phyloP scores from a whole-genome alignment of 805 yeast species.

The Sugiyamaella smithiae region DNA sequence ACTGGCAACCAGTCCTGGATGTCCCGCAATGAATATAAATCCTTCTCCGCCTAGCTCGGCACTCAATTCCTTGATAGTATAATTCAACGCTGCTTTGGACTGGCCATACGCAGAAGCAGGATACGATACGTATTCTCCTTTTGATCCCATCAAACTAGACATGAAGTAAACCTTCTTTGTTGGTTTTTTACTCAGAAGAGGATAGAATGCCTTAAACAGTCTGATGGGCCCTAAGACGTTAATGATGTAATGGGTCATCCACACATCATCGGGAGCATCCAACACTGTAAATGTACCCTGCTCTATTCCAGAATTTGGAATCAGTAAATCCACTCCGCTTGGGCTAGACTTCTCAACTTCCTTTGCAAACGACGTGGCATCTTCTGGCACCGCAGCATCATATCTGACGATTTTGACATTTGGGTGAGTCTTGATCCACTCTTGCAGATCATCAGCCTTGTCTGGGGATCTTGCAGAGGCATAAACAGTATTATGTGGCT shows the following conservation, averaged over 20 bases:
- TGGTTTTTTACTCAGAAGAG: constrained; percentile 24
- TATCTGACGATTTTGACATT: constrained; percentile 29
- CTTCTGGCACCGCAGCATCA: constrained; percentile 18
- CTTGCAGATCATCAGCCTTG: constrained; percentile 18
- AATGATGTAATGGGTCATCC: constrained; percentile 23
- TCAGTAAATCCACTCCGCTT: constrained; percentile 29
- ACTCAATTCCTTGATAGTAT: constrained; percentile 30
- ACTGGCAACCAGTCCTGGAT: constrained; percentile 41
- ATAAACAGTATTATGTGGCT: constrained; percentile 26
- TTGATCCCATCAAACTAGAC: constrained; percentile 31
- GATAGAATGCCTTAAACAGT: constrained; percentile 24
- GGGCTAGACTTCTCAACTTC: neutral
- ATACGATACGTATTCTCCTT: constrained; percentile 23
- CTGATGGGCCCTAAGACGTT: constrained; percentile 32
- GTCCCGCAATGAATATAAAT: constrained; percentile 34
- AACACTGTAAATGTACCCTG: constrained; percentile 6
- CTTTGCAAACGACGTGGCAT: neutral
- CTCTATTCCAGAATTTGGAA: constrained; percentile 31
- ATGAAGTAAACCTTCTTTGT: constrained; percentile 32
- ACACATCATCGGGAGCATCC: constrained; percentile 4
- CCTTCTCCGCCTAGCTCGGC: constrained; percentile 30
- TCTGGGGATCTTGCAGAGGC: constrained; percentile 25
- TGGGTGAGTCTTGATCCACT: constrained; percentile 13
- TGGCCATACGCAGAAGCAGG: constrained; percentile 35
- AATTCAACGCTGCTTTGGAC: constrained; percentile 41